phyloP scores from a whole-genome alignment of 805 yeast genomes.

The Wickerhamomyces hampshirensis region DNA sequence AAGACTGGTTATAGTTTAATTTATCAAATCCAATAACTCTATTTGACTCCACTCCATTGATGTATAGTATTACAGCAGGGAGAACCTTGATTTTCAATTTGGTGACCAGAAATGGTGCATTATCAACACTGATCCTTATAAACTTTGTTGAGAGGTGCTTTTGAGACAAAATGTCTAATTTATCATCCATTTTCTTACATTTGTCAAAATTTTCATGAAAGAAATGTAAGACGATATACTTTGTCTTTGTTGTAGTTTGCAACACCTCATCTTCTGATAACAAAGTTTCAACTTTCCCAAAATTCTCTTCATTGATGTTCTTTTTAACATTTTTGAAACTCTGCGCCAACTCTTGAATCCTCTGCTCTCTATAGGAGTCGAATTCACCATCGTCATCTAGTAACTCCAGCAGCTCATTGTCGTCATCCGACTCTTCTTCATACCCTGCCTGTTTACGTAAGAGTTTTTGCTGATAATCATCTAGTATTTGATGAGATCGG shows the following conservation, averaged over 20 bases:
- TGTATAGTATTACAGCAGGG: slow-evolving; percentile 65
- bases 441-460: slow-evolving; percentile 18
- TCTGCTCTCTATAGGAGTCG: slow-evolving; percentile 52
- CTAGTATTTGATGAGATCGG: slow-evolving; percentile 1
- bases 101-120: slow-evolving; percentile 68
- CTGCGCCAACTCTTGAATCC: slow-evolving; percentile 53
- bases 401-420: slow-evolving; percentile 41
- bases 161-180: slow-evolving; percentile 43
- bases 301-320: slow-evolving; percentile 31
- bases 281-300: slow-evolving; percentile 39
- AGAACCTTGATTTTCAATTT: slow-evolving; percentile 60
- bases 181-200: slow-evolving; percentile 55
- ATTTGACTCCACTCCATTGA: slow-evolving; percentile 51
- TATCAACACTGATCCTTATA: slow-evolving; percentile 50
- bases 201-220: slow-evolving; percentile 55
- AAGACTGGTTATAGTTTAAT: slow-evolving; percentile 39
- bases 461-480: slow-evolving; percentile 38
- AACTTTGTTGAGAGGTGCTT: slow-evolving; percentile 54
- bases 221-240: slow-evolving; percentile 53
- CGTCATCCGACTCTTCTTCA: slow-evolving; percentile 26
- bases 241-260: slow-evolving; percentile 40
- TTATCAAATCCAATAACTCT: slow-evolving; percentile 68
- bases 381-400: slow-evolving; percentile 47
- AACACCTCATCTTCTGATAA: slow-evolving; percentile 54
- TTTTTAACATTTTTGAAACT: slow-evolving; percentile 33